A percentile compares a stretch with the other conserved stretches of the same genome.
These are phyloP conservation scores for Polyplosphaeria fusca DNA, from an alignment of 495 filamentous ascomycete genomes.

Conservation along the genomic window DNA sequence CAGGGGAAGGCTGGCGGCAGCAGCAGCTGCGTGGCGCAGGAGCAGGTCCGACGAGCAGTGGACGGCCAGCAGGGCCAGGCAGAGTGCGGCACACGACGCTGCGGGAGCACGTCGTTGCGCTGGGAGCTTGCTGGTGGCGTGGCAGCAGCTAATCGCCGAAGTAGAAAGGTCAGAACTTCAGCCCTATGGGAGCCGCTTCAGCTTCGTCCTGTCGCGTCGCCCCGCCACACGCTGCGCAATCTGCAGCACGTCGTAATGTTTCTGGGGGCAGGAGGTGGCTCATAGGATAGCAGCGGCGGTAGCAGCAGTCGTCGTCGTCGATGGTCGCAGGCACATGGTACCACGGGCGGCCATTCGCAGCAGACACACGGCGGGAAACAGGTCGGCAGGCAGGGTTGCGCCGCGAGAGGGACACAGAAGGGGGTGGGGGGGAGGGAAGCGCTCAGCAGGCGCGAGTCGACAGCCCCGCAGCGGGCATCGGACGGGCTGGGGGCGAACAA, in stretches of 20 bases:
- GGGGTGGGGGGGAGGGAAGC: not conserved
- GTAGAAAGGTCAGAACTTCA: not conserved
- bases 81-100: not conserved
- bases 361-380: not conserved
- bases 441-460: not conserved
- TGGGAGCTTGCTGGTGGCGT: not conserved
- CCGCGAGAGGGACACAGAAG: not conserved
- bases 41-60: too few species aligned
- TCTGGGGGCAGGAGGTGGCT: not conserved
- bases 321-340: slow-evolving; percentile 14
- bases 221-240: not conserved
- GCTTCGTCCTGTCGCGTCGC: not conserved
- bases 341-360: slow-evolving; percentile 18
- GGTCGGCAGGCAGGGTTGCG: not conserved
- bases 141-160: not conserved
- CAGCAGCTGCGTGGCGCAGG: too few species aligned
- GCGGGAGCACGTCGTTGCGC: not conserved
- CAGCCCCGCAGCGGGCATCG: not conserved
- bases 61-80: too few species aligned
- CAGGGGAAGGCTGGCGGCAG: not conserved
- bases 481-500: slow-evolving; percentile 1
- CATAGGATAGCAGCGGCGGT: slow-evolving; percentile 6
- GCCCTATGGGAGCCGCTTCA: not conserved
- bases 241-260: not conserved
- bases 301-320: slow-evolving; percentile 1